These are phyloP conservation scores for Solanum hybrid DNA, from an alignment of 305 asterid species.

Conservation along the genomic window DNA sequence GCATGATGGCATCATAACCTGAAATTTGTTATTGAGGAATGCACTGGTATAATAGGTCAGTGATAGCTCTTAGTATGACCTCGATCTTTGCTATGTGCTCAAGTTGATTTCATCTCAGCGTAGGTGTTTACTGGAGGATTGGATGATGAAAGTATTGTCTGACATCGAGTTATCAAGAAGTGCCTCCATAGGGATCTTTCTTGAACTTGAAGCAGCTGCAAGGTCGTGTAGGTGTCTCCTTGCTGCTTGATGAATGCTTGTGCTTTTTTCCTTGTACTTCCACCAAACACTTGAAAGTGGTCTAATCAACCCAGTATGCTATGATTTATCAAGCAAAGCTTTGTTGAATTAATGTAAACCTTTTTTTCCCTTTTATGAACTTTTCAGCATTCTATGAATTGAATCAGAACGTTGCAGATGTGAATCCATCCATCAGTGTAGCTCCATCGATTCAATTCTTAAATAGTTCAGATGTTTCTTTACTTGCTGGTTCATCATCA, in stretches of 20 bases:
- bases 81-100: conserved; percentile 1
- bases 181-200: conserved; percentile 53
- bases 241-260: not conserved
- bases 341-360: not conserved
- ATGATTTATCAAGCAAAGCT: not conserved
- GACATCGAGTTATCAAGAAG: conserved; percentile 72
- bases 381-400: conserved; percentile 49
- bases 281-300: not conserved
- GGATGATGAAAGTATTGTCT: conserved; percentile 54
- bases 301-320: not conserved
- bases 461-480: conserved; percentile 24
- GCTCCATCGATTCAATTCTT: conserved; percentile 26
- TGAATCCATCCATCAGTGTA: conserved; percentile 21
- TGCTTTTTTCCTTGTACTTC: not conserved
- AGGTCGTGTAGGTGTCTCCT: conserved; percentile 53
- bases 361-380: not conserved
- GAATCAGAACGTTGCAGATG: conserved; percentile 22
- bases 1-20: not conserved
- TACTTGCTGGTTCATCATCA: conserved; percentile 23
- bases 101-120: conserved; percentile 46
- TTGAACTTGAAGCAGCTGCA: conserved; percentile 75
- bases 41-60: not conserved
- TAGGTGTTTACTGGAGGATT: conserved; percentile 58
- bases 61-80: not conserved
- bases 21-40: not conserved